Conservation (phyloP, 805 yeast genomes). For the Kuraishia ogatae region DNA sequence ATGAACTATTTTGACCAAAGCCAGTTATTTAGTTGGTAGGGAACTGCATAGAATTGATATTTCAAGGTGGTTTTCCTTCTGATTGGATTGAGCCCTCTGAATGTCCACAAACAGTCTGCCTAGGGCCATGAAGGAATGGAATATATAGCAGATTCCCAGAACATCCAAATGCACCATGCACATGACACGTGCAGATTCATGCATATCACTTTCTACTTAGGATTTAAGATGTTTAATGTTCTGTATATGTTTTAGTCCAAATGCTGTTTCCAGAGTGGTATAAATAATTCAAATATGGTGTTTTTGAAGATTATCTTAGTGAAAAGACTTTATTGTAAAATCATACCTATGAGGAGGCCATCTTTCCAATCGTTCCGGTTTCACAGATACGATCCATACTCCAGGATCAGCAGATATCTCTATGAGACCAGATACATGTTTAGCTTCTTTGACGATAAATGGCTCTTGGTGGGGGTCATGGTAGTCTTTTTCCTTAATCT, state of each 20-base stretch:
- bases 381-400: conserved; percentile 1
- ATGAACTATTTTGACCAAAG: too few relatives aligned
- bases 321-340: too few relatives aligned
- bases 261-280: too few relatives aligned
- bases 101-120: too few relatives aligned
- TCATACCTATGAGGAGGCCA: neutral
- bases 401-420: neutral
- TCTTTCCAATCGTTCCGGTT: neutral
- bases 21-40: too few relatives aligned
- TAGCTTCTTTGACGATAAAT: neutral
- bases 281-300: too few relatives aligned
- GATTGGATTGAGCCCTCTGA: too few relatives aligned
- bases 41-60: too few relatives aligned
- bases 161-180: neutral
- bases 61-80: too few relatives aligned
- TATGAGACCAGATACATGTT: conserved; percentile 3
- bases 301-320: too few relatives aligned
- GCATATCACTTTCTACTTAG: neutral
- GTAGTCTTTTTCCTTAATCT: neutral
- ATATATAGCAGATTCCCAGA: neutral
- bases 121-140: too few relatives aligned
- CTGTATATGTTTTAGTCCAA: too few relatives aligned
- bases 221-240: neutral
- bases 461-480: neutral
- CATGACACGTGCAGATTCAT: neutral